Base-by-base conservation (phyloP, 768 basidiomycete genomes). In the Dacryopinax spathularia region DNA sequence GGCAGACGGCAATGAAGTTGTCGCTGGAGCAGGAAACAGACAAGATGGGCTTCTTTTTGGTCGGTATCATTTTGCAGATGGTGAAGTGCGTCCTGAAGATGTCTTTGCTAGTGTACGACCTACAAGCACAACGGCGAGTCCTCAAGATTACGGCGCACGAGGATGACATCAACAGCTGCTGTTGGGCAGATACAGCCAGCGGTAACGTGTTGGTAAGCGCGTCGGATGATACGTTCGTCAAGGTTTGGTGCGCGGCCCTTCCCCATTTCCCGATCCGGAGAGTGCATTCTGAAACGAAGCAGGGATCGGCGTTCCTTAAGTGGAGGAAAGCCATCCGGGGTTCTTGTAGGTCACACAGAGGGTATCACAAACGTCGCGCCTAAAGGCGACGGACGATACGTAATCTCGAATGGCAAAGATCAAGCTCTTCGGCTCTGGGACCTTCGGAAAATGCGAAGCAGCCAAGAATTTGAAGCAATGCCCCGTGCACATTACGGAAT, bases 371-470 rank as follows among this genome's bases (percentile, higher is more conserved):
- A 91, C 67, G 92, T 96, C 15, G 88, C 91, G 34, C 87, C 95
- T 1, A 97, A 96, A 69, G 95, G 95, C 4, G 95, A 98, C 70
- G 95, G 95, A 9, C 85, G 95, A 65, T 97, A 97, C 72, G 78
- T 95, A 48, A 86, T 98, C 44, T 93, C 91, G 18, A 98, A 98
- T 70, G 92, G 92, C 35, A 98, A 98, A 74, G 95, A 98, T 71
- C 94, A 98, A 69, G 83, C 89, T 1, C 77, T 92, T 60, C 84
- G 92, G 6, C 75, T 97, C 25, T 97, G 95, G 89, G 95, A 98
- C 74, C 77, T 97, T 44, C 84, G 95, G 60, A 92, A 87, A 75
- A 97, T 98, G 95, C 80, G 85, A 39, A 85, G 79, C 65, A 86
- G 81, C 69, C 72, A 77, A 18, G 86, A 92, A 41, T 86, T 83